phyloP scores from a whole-genome alignment of 179 eudicot genomes.

The Beta corolliflora region DNA sequence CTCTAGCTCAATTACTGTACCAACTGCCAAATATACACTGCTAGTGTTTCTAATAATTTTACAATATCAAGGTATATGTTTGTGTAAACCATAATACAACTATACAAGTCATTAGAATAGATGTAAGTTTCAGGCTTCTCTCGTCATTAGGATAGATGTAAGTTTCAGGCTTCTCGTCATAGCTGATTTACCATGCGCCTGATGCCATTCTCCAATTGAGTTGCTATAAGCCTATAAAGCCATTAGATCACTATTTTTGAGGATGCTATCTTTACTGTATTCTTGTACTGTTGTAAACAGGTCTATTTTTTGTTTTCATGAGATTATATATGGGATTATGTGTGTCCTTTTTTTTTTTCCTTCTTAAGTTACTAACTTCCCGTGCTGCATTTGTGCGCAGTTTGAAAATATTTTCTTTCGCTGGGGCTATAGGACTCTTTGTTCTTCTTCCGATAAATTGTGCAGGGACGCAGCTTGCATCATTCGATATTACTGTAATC shows the following conservation, averaged over 20 bases:
- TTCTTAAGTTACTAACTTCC: conserved; percentile 9
- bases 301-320: background rate
- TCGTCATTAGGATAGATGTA: too few species aligned
- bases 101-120: background rate
- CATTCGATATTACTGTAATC: conserved; percentile 57
- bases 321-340: conserved; percentile 1
- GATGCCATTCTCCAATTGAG: conserved; percentile 2
- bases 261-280: background rate
- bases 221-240: background rate
- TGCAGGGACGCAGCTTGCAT: conserved; percentile 65
- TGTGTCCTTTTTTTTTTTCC: background rate
- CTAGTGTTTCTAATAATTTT: background rate
- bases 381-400: conserved; percentile 48
- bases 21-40: background rate
- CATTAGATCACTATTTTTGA: background rate
- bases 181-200: background rate
- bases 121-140: background rate
- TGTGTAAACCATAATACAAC: background rate
- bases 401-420: conserved; percentile 63
- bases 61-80: background rate
- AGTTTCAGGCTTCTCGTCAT: too few species aligned
- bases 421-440: conserved; percentile 69
- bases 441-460: conserved; percentile 85
- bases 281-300: background rate
- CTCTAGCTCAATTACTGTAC: background rate